Percentiles rank a stretch among this genome's conserved stretches.
These are phyloP conservation scores for Spatholobus suberectus DNA, from an alignment of 306 rosid genomes.

Conservation along the genomic window DNA sequence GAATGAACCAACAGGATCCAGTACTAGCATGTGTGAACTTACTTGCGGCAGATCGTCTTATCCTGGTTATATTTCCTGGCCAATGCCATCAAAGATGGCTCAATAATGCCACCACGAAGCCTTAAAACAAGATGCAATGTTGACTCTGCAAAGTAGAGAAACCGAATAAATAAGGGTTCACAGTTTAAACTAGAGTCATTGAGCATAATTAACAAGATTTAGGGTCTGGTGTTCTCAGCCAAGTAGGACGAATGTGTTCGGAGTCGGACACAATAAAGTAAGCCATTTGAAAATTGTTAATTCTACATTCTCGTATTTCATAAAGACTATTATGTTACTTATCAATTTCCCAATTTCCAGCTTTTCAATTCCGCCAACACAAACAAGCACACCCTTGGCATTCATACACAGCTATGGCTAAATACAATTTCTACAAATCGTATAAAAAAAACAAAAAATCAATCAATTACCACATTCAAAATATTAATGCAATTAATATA, in stretches of 20 bases:
- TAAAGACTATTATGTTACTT: not conserved
- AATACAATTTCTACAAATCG: not conserved
- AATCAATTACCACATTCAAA: not conserved
- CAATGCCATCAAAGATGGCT: constrained; percentile 98
- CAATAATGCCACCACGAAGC: constrained; percentile 99
- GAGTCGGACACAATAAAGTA: not conserved
- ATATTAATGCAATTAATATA: not conserved
- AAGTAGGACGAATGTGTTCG: not conserved
- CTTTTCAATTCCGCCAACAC: not conserved
- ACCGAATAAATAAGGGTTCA: not conserved
- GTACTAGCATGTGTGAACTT: constrained; percentile 32
- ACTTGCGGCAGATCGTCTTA: constrained; percentile 98
- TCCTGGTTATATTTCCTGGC: constrained; percentile 97
- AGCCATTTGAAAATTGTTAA: not conserved
- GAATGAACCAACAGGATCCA: not conserved
- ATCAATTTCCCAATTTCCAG: not conserved
- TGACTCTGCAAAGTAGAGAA: constrained; percentile 67
- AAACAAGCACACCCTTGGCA: not conserved
- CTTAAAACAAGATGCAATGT: constrained; percentile 96
- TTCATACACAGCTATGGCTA: not conserved
- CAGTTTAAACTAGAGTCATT: not conserved
- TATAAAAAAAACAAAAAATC: not conserved
- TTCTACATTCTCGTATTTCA: not conserved
- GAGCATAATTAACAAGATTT: not conserved
- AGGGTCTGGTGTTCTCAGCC: not conserved